Base-by-base conservation (phyloP, 1,284 basidiomycete genomes). In the Ganoderma lingzhi region DNA sequence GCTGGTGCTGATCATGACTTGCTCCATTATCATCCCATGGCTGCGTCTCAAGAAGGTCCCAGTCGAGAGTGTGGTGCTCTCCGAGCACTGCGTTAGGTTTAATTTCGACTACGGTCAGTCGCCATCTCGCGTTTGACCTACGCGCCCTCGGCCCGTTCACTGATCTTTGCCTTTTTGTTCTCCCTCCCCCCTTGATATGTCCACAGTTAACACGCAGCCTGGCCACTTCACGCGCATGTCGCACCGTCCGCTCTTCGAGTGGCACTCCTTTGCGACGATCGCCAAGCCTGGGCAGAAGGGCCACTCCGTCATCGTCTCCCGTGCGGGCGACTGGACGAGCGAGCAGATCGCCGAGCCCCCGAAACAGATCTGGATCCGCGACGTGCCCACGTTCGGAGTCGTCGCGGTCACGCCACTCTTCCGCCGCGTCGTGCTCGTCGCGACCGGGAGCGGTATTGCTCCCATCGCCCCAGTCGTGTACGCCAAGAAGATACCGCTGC, bases 211-310 rank as follows among this genome's bases (percentile, higher is more conserved):
- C 3, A 86, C 88, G 8, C 82, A 82, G 55, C 80, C 88, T 37
- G 87, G 87, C 32, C 86, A 84, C 74, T 87, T 86, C 76, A 84
- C 84, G 19, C 84, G 87, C 60, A 79, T 90, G 70, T 87, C 87
- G 6, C 80, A 82, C 59, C 80, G 80, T 67, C 88, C 88, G 17
- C 80, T 88, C 61, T 78, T 83, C 45, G 88, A 90, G 78, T 90
- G 88, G 88, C 88, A 89, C 70, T 84, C 84, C 12, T 89, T 90
- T 72, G 88, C 87, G 3, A 88, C 86, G 4, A 82, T 88, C 39
- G 79, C 85, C 3, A 82, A 83, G 53, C 86, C 86, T 12, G 85
- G 84, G n/a, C 81, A 83, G 73, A 81, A 80, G 55, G 88, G 87
- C 0, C 89, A 84, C 74, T 89, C 87, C 4, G 79, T 88, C 19